Conservation (phyloP, 805 yeast genomes). For the Kluyveromyces aestuarii region DNA sequence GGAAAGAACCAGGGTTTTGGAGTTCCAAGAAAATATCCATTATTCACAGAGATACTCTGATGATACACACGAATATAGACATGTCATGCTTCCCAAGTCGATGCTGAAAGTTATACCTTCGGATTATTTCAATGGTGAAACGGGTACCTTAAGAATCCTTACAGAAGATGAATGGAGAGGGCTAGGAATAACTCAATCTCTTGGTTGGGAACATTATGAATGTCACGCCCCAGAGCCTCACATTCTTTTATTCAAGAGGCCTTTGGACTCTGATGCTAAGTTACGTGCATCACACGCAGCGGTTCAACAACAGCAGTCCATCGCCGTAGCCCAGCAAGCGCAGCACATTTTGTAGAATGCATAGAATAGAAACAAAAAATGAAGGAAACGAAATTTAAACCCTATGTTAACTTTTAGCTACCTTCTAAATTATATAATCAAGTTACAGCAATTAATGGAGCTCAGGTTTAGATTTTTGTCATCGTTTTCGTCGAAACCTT, state of each 20-base stretch:
- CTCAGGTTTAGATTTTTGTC: background rate
- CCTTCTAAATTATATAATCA: background rate
- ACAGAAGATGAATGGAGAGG: slow-evolving; percentile 99
- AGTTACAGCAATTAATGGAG: background rate
- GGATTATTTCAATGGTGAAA: slow-evolving; percentile 87
- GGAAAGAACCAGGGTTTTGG: slow-evolving; percentile 79
- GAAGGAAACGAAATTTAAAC: no score
- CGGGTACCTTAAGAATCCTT: slow-evolving; percentile 85
- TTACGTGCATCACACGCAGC: slow-evolving; percentile 26
- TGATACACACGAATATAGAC: slow-evolving; percentile 87
- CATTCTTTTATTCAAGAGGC: slow-evolving; percentile 76
- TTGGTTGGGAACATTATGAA: slow-evolving; percentile 98
- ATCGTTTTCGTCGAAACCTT: background rate
- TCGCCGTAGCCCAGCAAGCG: slow-evolving; percentile 12
- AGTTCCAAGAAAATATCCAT: slow-evolving; percentile 89
- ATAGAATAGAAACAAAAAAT: background rate
- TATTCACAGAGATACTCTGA: slow-evolving; percentile 89
- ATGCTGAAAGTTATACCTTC: slow-evolving; percentile 91
- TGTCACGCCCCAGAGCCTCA: slow-evolving; percentile 99
- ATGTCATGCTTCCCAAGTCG: slow-evolving; percentile 92
- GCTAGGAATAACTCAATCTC: slow-evolving; percentile 89
- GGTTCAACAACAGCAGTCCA: slow-evolving; percentile 18
- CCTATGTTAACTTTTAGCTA: background rate
- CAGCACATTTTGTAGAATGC: background rate
- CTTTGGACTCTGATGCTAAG: slow-evolving; percentile 43